Evolutionary conservation across 179 eudicot genomes (phyloP).

Genomic region (Pouteria campechiana): DNA sequence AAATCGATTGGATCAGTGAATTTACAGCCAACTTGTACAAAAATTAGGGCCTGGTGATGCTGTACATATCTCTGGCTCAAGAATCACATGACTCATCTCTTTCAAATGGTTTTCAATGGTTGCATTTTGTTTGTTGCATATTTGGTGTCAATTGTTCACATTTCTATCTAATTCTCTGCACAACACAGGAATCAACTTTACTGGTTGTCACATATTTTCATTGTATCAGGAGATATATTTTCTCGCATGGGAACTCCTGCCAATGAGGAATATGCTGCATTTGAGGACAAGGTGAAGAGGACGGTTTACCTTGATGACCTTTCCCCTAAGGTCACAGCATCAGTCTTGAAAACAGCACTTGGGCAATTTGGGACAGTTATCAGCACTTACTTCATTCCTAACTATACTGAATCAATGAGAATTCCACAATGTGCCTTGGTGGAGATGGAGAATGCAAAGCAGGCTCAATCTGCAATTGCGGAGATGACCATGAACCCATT

Average conservation of each 20-base stretch:
- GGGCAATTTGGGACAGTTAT: slow-evolving; percentile 46
- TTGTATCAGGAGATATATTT: too few relatives aligned
- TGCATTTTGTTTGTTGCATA: too few relatives aligned
- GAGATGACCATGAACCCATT: slow-evolving; percentile 28
- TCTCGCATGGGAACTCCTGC: slow-evolving; percentile 20
- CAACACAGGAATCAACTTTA: too few relatives aligned
- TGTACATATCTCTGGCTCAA: too few relatives aligned
- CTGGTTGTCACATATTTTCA: too few relatives aligned
- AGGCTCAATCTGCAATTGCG: slow-evolving; percentile 26
- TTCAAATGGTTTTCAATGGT: too few relatives aligned
- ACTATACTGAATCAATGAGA: slow-evolving; percentile 21
- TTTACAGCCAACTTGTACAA: too few relatives aligned
- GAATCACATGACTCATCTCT: too few relatives aligned
- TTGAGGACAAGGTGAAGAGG: slow-evolving; percentile 42
- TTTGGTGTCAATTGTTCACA: too few relatives aligned
- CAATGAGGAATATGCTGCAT: slow-evolving; percentile 38
- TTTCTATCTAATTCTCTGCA: too few relatives aligned
- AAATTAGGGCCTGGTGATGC: too few relatives aligned
- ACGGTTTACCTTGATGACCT: slow-evolving; percentile 57
- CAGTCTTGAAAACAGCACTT: slow-evolving; percentile 42
- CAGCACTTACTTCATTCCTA: slow-evolving; percentile 32
- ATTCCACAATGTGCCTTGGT: slow-evolving; percentile 38
- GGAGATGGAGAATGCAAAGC: slow-evolving; percentile 30
- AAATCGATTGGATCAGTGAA: too few relatives aligned
- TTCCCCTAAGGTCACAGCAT: slow-evolving; percentile 37